Evolutionary conservation across 2,329 filamentous ascomycete genomes (phyloP).

Genomic region (Neophaeococcomyces aloes): DNA sequence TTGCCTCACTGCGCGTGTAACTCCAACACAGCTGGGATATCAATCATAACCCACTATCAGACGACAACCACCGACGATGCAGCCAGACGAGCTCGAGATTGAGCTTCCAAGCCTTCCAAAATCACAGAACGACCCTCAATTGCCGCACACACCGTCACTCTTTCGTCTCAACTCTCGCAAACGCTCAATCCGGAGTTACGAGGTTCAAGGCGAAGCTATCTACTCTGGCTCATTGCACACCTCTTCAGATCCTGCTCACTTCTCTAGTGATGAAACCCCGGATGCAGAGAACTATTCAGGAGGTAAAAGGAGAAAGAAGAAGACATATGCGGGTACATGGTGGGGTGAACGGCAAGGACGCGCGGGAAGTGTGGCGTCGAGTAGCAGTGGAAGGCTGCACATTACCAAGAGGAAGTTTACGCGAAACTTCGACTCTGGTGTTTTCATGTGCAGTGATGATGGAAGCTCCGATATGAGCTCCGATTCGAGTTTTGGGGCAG

Average conservation of each 20-base stretch:
- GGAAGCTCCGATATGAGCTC: constrained; percentile 27
- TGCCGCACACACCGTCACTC: constrained; percentile 6
- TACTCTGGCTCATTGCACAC: constrained; percentile 3
- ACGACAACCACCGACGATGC: neutral
- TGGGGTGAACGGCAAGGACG: constrained; percentile 15
- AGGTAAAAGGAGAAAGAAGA: constrained; percentile 16
- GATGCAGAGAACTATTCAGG: constrained; percentile 33
- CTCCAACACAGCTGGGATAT: neutral
- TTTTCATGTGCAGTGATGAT: constrained; percentile 40
- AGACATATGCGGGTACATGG: constrained; percentile 19
- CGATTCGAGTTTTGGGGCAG: constrained; percentile 31
- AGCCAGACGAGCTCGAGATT: constrained; percentile 4
- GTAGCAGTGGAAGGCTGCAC: constrained; percentile 20
- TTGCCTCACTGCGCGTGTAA: neutral
- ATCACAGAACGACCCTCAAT: neutral
- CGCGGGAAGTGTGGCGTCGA: constrained; percentile 16
- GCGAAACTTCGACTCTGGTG: constrained; percentile 36
- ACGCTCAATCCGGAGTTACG: constrained; percentile 26
- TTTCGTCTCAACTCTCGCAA: constrained; percentile 22
- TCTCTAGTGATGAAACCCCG: constrained; percentile 38
- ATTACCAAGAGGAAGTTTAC: constrained; percentile 32
- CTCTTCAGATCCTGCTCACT: constrained; percentile 33
- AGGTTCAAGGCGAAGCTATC: constrained; percentile 1
- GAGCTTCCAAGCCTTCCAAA: constrained; percentile 3
- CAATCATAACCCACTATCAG: neutral